phyloP scores from a whole-genome alignment of 2,329 filamentous ascomycete genomes.

The Aspergillaceae sp. region DNA sequence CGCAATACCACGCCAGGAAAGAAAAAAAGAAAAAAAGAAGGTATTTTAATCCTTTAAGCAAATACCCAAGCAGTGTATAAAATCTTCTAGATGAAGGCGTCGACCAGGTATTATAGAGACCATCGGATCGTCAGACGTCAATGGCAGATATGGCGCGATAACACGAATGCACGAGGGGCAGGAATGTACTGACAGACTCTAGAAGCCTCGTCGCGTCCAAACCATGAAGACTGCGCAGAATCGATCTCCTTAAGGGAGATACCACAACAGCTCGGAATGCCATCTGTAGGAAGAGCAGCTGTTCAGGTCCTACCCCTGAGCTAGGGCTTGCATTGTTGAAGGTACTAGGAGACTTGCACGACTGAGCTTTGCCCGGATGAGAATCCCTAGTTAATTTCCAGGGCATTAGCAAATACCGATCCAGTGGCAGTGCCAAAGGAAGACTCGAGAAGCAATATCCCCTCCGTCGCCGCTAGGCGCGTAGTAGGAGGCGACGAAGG shows the following conservation, averaged over 20 bases:
- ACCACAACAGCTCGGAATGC: not conserved
- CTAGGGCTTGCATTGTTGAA: no score
- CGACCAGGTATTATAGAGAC: not conserved
- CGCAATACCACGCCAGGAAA: not conserved
- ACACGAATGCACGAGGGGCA: slow-evolving; percentile 7
- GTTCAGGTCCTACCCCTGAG: not conserved
- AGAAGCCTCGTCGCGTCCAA: not conserved
- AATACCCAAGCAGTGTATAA: not conserved
- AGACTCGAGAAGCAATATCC: not conserved
- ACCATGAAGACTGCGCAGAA: not conserved
- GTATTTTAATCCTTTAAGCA: not conserved
- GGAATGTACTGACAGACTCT: slow-evolving; percentile 6
- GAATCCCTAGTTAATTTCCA: no score
- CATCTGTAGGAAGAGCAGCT: not conserved
- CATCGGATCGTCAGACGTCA: not conserved
- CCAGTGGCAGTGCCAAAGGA: no score
- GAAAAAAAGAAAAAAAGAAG: not conserved
- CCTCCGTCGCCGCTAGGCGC: not conserved
- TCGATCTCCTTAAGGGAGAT: not conserved
- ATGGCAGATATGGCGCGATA: slow-evolving; percentile 6
- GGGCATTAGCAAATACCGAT: no score
- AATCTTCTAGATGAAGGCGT: not conserved
- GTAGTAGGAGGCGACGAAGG: not conserved
- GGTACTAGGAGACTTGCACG: no score
- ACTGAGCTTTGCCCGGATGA: no score